Conservation (phyloP, 1,284 basidiomycete species). For the Macrocybe sp. region DNA sequence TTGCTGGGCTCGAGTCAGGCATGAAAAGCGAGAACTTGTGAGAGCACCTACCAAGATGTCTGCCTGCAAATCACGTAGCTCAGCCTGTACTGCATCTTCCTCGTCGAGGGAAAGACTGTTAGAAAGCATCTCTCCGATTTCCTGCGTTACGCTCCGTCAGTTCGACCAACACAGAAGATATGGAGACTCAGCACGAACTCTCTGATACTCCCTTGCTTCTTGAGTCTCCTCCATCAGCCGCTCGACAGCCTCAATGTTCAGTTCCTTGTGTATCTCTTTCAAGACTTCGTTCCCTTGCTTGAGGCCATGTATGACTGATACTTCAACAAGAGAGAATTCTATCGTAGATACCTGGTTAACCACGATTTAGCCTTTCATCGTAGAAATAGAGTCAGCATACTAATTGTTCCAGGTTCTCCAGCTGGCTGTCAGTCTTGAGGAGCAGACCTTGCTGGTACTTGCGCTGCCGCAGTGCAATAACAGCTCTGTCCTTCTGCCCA, state of each 20-base stretch:
- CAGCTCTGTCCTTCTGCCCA: constrained; percentile 84
- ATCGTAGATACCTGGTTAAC: constrained; percentile 81
- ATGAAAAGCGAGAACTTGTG: neutral
- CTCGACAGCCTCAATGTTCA: constrained; percentile 92
- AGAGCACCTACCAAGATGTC: constrained; percentile 41
- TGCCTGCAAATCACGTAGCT: constrained; percentile 66
- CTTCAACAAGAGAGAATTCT: constrained; percentile 93
- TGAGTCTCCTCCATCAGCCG: constrained; percentile 87
- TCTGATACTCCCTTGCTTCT: constrained; percentile 90
- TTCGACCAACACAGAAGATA: too few relatives aligned
- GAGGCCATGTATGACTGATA: constrained; percentile 88
- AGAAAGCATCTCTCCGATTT: constrained; percentile 86
- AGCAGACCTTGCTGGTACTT: constrained; percentile 94
- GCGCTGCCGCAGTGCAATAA: constrained; percentile 80
- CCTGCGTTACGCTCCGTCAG: constrained; percentile 40
- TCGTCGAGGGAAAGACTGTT: constrained; percentile 84
- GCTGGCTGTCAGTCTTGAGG: constrained; percentile 84
- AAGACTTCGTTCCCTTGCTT: constrained; percentile 92
- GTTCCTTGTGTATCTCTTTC: constrained; percentile 90
- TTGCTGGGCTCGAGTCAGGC: neutral
- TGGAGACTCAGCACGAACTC: constrained; percentile 42
- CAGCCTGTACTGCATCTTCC: constrained; percentile 88
- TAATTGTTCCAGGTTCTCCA: constrained; percentile 87
- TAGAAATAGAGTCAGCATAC: constrained; percentile 42
- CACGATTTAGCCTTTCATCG: neutral